Conservation (phyloP, 331 rosid species). For the Quercus lobata region DNA sequence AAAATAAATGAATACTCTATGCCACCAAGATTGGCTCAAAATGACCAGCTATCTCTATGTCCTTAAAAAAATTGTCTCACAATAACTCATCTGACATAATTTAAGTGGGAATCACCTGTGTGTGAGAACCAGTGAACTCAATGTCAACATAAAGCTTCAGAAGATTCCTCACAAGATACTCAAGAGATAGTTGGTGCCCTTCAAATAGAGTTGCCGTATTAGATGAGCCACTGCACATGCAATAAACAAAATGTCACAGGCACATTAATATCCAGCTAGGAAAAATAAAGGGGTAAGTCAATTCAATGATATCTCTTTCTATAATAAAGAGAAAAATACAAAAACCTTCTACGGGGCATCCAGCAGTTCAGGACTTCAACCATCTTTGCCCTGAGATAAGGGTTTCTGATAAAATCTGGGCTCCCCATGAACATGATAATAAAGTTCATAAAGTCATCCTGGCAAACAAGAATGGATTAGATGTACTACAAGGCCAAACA, state of each 20-base stretch:
- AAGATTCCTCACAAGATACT: constrained; percentile 94
- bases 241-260: constrained; percentile 9
- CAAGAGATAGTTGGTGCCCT: constrained; percentile 91
- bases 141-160: constrained; percentile 97
- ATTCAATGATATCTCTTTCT: neutral
- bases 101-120: constrained; percentile 53
- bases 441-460: constrained; percentile 98
- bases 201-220: constrained; percentile 77
- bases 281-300: constrained; percentile 1
- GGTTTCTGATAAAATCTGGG: constrained; percentile 80
- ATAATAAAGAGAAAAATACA: constrained; percentile 19
- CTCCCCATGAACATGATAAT: constrained; percentile 99
- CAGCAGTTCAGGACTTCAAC: constrained; percentile 96
- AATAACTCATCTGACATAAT: neutral
- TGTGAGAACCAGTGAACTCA: constrained; percentile 98
- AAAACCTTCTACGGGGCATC: constrained; percentile 95
- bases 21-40: neutral
- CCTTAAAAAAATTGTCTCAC: neutral
- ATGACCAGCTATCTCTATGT: neutral
- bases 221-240: constrained; percentile 64
- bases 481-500: neutral
- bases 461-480: constrained; percentile 25
- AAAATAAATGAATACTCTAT: neutral
- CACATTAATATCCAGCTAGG: constrained; percentile 22
- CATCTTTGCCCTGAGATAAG: constrained; percentile 98